Evolutionary conservation across 2,329 filamentous ascomycete species (phyloP).

Genomic region (Cladosporium velox): DNA sequence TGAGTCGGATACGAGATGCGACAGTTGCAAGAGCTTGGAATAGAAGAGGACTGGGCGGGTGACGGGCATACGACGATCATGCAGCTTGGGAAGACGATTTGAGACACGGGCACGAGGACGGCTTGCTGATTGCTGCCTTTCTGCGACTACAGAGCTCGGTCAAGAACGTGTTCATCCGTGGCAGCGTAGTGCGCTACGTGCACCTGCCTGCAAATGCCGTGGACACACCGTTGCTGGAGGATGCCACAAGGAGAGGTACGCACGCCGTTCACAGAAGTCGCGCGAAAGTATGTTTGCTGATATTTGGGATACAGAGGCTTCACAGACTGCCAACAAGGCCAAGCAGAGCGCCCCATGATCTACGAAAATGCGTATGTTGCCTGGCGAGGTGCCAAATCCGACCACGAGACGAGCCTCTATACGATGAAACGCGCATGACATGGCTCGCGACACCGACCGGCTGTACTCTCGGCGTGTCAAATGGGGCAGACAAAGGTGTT

Average conservation of each 20-base stretch:
- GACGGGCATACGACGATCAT: not conserved
- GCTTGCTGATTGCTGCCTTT: conserved; percentile 14
- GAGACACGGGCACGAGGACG: conserved; percentile 11
- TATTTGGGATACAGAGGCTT: conserved; percentile 30
- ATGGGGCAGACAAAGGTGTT: conserved; percentile 6
- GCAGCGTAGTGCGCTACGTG: conserved; percentile 89
- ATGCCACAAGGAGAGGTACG: conserved; percentile 82
- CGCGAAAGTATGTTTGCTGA: conserved; percentile 26
- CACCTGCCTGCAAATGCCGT: conserved; percentile 81
- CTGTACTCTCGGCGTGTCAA: conserved; percentile 12
- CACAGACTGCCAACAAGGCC: conserved; percentile 39
- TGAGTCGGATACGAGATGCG: conserved; percentile 45
- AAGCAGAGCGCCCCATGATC: conserved; percentile 31
- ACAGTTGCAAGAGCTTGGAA: not conserved
- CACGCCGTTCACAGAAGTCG: not conserved
- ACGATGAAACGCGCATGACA: conserved; percentile 20
- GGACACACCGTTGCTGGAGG: conserved; percentile 83
- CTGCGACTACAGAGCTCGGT: conserved; percentile 63
- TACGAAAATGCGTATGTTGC: not conserved
- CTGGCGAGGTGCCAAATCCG: conserved; percentile 1
- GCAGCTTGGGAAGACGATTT: not conserved
- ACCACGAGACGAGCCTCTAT: conserved; percentile 11
- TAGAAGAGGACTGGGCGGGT: not conserved
- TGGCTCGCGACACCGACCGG: conserved; percentile 6
- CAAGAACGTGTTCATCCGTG: conserved; percentile 94